Base-by-base conservation (phyloP, 177 flowering plant species). In the Vitis hybrid region DNA sequence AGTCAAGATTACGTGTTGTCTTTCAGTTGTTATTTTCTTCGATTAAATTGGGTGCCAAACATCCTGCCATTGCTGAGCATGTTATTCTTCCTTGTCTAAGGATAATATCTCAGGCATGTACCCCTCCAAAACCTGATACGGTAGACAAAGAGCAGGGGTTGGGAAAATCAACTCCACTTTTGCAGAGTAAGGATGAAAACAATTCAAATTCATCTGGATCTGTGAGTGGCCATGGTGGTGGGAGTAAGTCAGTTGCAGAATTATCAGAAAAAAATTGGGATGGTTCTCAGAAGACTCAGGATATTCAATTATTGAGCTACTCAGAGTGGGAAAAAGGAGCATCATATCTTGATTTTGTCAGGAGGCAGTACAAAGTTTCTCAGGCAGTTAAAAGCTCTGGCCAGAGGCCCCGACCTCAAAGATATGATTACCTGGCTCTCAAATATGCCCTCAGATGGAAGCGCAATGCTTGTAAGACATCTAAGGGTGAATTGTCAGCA, bases 301-400 rank as follows among this genome's bases (percentile, higher is more conserved):
- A 94, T 81, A 87, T 96, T 62, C 95, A 90, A 60, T 76, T 96
- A 62, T 70, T 96, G 22, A 96, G 94, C 87, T 96, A 96, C 74
- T 81, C 95, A 6, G 99, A 96, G 60, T 96, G 99, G 99, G 99
- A 93, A 67, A 92, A 82, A 65, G 99, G 99, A 56, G 97, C 98
- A 48, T 86, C 99, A 1, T 96, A 96, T 87, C 86, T 96, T 78
- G 99, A 96, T 76, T 96, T 96, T 86, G 98, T 96, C 53, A 83
- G 99, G 78, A 88, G 99, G 83, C 98, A 92, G 68, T 96, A 90
- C 74, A 92, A 87, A 76, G 92, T 87, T 19, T 89, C 97, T 55
- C 92, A 86, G 81, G 82, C 88, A 13, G 83, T 84, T 62, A 92
- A 82, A 81, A 77, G 79, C 65, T 50, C 79, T 29, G 75, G 79